These are phyloP conservation scores for Dioszegia hungarica DNA, from an alignment of 768 basidiomycete genomes.

Conservation along the genomic window DNA sequence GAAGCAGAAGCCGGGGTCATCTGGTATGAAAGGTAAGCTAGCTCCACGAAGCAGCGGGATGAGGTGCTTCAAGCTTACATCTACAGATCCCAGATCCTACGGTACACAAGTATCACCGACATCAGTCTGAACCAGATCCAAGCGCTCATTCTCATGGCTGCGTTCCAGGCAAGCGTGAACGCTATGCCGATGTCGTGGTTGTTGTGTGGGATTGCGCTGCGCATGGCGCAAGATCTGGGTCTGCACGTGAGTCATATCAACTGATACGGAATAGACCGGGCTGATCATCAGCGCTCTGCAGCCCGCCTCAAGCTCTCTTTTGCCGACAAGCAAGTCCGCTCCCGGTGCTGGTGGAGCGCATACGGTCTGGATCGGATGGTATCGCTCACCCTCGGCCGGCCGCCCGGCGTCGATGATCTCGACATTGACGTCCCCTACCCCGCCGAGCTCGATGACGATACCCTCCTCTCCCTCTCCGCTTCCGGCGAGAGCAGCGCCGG, in stretches of 20 bases:
- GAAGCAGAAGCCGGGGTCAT: slow-evolving; percentile 43
- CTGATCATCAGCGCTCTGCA: slow-evolving; percentile 66
- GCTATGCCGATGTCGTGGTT: slow-evolving; percentile 93
- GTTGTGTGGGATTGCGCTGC: slow-evolving; percentile 81
- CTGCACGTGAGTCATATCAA: slow-evolving; percentile 66
- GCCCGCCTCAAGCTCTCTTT: slow-evolving; percentile 64
- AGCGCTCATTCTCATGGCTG: slow-evolving; percentile 76
- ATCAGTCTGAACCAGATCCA: slow-evolving; percentile 83
- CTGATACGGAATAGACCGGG: neutral
- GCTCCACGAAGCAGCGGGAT: neutral
- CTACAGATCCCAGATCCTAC: slow-evolving; percentile 73
- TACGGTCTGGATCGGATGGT: slow-evolving; percentile 78
- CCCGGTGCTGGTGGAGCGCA: slow-evolving; percentile 92
- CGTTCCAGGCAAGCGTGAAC: slow-evolving; percentile 86
- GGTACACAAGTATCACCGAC: slow-evolving; percentile 84
- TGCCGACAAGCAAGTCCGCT: slow-evolving; percentile 80
- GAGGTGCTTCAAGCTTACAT: neutral
- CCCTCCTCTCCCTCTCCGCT: slow-evolving; percentile 58
- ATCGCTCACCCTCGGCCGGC: slow-evolving; percentile 80
- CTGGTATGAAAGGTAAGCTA: slow-evolving; percentile 40
- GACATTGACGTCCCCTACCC: slow-evolving; percentile 88
- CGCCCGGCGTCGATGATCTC: slow-evolving; percentile 78
- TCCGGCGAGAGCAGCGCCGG: neutral
- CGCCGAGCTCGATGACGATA: slow-evolving; percentile 74
- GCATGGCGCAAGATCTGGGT: slow-evolving; percentile 83